Base-by-base conservation (phyloP, 2,329 filamentous ascomycete species). In the Anthostomella pinea region DNA sequence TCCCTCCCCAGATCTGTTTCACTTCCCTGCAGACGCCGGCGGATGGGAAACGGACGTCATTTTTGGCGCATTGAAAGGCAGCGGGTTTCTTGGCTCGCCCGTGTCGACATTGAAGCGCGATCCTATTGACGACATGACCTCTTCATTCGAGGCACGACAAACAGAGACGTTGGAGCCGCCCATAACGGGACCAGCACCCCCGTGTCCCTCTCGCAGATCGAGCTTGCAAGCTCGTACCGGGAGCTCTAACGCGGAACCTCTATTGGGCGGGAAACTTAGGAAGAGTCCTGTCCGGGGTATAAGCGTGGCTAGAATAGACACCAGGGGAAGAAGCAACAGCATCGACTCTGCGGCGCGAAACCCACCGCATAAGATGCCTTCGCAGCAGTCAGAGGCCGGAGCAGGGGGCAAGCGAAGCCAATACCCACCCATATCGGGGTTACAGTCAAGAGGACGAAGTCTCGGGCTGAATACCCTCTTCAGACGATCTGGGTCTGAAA, bases 1-100 rank as follows among this genome's bases (percentile, higher is more conserved):
- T 54, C 59, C 17, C 1, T 76, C 74, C 4, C 75, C 75, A 0
- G 75, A 79, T 38, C 59, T 79, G 2, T 79, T 79, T 40, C 63
- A 68, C 13, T 77, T 79, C 39, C 74, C 75, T 0, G 58, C 57
- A 1, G 59, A 53, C 6, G 52, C 62, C 0, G 54, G 55, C 11
- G 62, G 64, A 8, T 79, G 75, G 75, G 64, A 67, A 13, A 62
- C 66, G 8, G 63, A 70, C 7, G 63, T 62, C 17, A 72, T 75
- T 57, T 72, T 73, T 45, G 68, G 69, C 1, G 49, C 57, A 9
- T 50, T 66, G 3, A 53, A 56, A n/a, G 65, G 62, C 30, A 50
- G 53, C 25, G 54, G 59, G 6, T 58, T 61, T 41, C 29, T 59
- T 17, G 53, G 59, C 8, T 52, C 52, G 1, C 57, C 52, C 1